Base-by-base conservation (phyloP, 768 basidiomycete genomes). In the Boletus rufocinnamomeus region DNA sequence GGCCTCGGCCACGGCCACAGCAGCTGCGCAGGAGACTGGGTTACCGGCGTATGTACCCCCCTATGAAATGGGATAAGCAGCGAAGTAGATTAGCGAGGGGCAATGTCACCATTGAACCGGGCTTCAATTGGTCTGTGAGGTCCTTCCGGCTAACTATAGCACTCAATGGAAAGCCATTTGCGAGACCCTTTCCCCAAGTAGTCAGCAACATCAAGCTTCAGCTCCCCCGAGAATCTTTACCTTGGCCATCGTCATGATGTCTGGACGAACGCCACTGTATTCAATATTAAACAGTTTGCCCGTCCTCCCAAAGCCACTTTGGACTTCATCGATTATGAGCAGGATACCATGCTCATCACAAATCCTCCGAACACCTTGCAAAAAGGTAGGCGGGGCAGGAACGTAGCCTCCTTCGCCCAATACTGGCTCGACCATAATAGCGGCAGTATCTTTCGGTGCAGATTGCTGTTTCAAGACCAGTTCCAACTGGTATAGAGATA, bases 371-470 rank as follows among this genome's bases (percentile, higher is more conserved):
- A 98, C 74, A 23, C 92, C 93, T 47, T 83, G 80, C 58, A 98
- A 73, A 78, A 91, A 98, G 23, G 84, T 83, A 1, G 84, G 68
- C 0, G 94, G 92, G 0, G 94, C 92, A 30, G 92, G 87, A 17
- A 97, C 91, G 73, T 98, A 98, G 2, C 96, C 96, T 37, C 96
- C 96, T 74, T 98, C 96, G 27, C 95, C 95, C 32, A 98, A 80
- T 1, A 98, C 88, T 43, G 96, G 91, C 78, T 98, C 96, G 43
- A 98, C 75, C 62, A 98, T 75, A 67, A 98, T 88, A n/a, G 94
- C 95, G 2, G 95, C 93, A 1, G 94, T 95, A 71, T 98, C 95
- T 6, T 75, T 73, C 0, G 95, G 91, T 2, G 87, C 80, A 8
- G 87, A 88, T 72, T 95, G 92, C 72, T 98, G 95, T 50, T 77